Evolutionary conservation across 2,329 filamentous ascomycete species (phyloP), one percentile per base, ranked within the genome.

Genomic region (Paecilomyces niveus): DNA sequence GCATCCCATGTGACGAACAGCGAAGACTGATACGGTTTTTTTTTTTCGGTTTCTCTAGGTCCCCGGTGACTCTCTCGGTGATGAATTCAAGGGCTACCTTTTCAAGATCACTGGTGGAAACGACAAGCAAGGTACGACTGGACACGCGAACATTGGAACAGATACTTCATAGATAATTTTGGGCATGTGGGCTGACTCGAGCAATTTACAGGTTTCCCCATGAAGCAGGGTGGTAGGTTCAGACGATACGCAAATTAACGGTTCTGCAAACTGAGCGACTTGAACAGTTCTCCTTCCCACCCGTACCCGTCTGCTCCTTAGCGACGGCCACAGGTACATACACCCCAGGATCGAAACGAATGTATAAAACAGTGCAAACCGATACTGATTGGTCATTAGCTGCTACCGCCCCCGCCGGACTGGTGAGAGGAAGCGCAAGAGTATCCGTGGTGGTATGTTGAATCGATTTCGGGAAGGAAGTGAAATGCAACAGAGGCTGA

Each of bases 61-160:
- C 72, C 82, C 89, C 72, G 94, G 89, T 75, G 95, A 99, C 84
- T 89, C 88, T 77, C 86, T 99, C 75, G 94, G 94, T 76, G 92
- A 97, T 78, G 94, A 99, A 84, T 99, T 96, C 90, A 97, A 97
- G 87, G 94, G 94, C 81, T 99, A 99, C 86, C 88, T 99, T 84
- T 92, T 99, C 89, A 89, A 87, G 79, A 97, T 99, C 85, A 99
- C 94, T 74, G 95, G 94, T 77, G 94, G 95, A 78, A 99, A 99
- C 89, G 94, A 99, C 90, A 99, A 99, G 91, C 95, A 99, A 86
- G 94, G 74, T 76, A 75, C 65, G 72, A 62, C 57, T n/a, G 53
- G 45, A 51, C 29, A 22, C 35, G 50, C 26, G 22, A 29, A 21
- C 15, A 52, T 52, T n/a, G 39, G 39, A 45, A 6, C 50, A 52